A percentile compares a stretch with the other conserved stretches of the same genome.
phyloP scores from a whole-genome alignment of 305 asterid genomes.

The Fraxinus albicans region DNA sequence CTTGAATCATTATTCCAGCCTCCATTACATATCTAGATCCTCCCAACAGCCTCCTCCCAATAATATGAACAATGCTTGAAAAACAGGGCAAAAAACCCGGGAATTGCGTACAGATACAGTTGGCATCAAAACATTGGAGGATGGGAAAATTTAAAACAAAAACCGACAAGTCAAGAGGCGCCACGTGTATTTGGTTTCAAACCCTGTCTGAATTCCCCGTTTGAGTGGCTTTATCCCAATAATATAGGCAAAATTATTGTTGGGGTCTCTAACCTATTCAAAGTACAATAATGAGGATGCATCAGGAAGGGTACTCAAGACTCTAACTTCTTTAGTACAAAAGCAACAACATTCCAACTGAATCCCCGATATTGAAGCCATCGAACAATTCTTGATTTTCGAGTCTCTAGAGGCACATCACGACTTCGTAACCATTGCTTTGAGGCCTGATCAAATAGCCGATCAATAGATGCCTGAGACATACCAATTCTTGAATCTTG shows the following conservation, averaged over 20 bases:
- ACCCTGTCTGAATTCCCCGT: no score
- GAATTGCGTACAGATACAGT: no score
- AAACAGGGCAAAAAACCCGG: no score
- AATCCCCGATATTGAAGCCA: conserved; percentile 98
- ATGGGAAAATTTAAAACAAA: no score
- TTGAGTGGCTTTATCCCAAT: no score
- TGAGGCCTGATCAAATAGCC: conserved; percentile 57
- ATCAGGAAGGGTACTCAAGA: conserved; percentile 43
- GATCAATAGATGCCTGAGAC: conserved; percentile 71
- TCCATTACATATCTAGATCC: conserved; percentile 2
- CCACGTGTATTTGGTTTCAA: no score
- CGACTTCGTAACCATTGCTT: conserved; percentile 81
- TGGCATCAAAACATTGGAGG: no score
- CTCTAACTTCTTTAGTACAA: conserved; percentile 59
- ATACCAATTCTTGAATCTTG: conserved; percentile 47
- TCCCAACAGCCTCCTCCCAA: conserved; percentile 1
- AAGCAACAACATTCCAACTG: conserved; percentile 51
- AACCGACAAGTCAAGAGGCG: no score
- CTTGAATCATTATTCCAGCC: not conserved
- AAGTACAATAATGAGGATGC: not conserved
- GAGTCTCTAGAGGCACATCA: conserved; percentile 49
- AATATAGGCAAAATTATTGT: not conserved
- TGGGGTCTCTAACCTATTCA: not conserved
- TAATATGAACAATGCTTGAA: no score
- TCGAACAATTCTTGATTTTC: conserved; percentile 68